Percentiles rank a stretch among this genome's conserved stretches.
phyloP scores from a whole-genome alignment of 2,329 filamentous ascomycete genomes.

The Colletotrichum nymphaeae region DNA sequence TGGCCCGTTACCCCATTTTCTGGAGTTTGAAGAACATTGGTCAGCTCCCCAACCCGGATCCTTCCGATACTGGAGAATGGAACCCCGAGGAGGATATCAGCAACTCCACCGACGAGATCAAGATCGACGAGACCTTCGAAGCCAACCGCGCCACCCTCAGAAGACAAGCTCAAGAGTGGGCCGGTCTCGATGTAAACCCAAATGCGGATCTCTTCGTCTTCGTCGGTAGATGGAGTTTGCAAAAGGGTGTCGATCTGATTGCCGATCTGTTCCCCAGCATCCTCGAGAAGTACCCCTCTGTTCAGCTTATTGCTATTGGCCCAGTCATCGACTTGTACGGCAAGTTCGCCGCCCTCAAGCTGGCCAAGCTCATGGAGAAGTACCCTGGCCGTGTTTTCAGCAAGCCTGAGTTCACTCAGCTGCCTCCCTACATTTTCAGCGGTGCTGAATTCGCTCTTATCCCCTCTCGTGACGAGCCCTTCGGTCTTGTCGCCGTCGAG shows the following conservation, averaged over 20 bases:
- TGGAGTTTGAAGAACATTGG: slow-evolving; percentile 74
- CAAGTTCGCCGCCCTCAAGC: slow-evolving; percentile 74
- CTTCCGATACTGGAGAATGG: slow-evolving; percentile 72
- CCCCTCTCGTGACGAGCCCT: slow-evolving; percentile 76
- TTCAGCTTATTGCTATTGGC: slow-evolving; percentile 72
- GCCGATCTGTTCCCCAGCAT: slow-evolving; percentile 74
- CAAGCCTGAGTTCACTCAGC: slow-evolving; percentile 75
- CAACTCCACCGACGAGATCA: slow-evolving; percentile 54
- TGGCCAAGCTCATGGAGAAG: slow-evolving; percentile 71
- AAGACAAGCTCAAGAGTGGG: slow-evolving; percentile 75
- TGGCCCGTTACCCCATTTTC: slow-evolving; percentile 76
- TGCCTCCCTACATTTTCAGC: slow-evolving; percentile 75
- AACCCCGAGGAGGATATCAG: slow-evolving; percentile 58
- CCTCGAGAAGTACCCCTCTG: slow-evolving; percentile 68
- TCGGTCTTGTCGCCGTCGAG: slow-evolving; percentile 76
- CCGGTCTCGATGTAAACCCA: slow-evolving; percentile 69
- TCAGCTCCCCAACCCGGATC: slow-evolving; percentile 73
- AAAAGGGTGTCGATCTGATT: slow-evolving; percentile 76
- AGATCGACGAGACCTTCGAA: slow-evolving; percentile 68
- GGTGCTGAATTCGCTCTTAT: slow-evolving; percentile 77
- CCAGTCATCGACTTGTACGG: slow-evolving; percentile 77
- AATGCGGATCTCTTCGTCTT: slow-evolving; percentile 75
- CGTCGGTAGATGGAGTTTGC: slow-evolving; percentile 76
- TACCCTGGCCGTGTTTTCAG: slow-evolving; percentile 75
- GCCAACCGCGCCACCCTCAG: slow-evolving; percentile 62